A percentile compares a stretch with the other conserved stretches of the same genome.
These are phyloP conservation scores for Naganishia sp. DNA, from an alignment of 1,284 basidiomycete species.

Conservation along the genomic window DNA sequence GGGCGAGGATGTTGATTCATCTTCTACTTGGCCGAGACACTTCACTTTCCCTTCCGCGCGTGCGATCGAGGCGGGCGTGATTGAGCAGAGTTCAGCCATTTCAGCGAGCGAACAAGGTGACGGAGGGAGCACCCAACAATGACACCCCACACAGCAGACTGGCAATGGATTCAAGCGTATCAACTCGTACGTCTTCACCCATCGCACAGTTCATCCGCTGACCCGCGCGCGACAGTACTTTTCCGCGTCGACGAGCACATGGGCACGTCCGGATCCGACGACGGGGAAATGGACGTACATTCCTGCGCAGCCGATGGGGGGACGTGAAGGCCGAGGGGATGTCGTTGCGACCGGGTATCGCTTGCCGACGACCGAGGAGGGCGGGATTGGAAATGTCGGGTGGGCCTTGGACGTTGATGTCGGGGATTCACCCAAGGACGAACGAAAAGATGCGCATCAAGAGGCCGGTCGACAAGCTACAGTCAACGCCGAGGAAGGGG, in stretches of 20 bases:
- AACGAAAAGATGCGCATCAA: not conserved
- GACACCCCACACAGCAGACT: slow-evolving; percentile 14
- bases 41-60: too few species aligned
- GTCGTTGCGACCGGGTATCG: not conserved
- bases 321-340: not conserved
- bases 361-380: slow-evolving; percentile 1
- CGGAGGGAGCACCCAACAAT: not conserved
- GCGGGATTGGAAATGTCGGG: slow-evolving; percentile 28
- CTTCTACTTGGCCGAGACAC: not conserved
- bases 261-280: not conserved
- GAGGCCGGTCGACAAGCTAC: too few species aligned
- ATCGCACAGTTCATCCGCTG: not conserved
- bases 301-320: not conserved
- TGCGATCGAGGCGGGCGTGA: not conserved
- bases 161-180: slow-evolving; percentile 6
- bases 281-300: slow-evolving; percentile 17
- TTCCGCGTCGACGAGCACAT: slow-evolving; percentile 4
- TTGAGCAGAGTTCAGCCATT: too few species aligned
- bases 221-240: not conserved
- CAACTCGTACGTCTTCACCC: not conserved
- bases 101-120: too few species aligned
- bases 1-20: not conserved
- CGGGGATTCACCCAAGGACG: not conserved
- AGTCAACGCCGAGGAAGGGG: not conserved
- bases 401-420: slow-evolving; percentile 26